These are phyloP conservation scores for Sphagnum contortum DNA, from an alignment of 225 moss, liverwort and hornwort genomes.

Conservation along the genomic window DNA sequence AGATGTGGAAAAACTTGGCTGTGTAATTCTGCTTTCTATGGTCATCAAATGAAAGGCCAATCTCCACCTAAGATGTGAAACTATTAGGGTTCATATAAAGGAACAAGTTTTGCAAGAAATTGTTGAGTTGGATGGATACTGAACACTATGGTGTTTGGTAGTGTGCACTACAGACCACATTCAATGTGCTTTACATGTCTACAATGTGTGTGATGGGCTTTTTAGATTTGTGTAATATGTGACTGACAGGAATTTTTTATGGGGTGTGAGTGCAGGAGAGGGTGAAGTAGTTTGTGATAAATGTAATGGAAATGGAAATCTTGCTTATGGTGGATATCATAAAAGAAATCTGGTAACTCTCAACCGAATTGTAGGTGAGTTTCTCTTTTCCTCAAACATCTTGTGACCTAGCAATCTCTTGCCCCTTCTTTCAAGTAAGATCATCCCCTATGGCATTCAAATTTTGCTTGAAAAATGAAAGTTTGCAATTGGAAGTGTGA, in stretches of 20 bases:
- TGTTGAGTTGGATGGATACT: too few relatives aligned
- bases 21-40: too few relatives aligned
- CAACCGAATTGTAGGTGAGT: slow-evolving; percentile 64
- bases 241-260: too few relatives aligned
- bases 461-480: neutral
- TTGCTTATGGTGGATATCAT: slow-evolving; percentile 85
- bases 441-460: neutral
- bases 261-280: slow-evolving; percentile 26
- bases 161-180: too few relatives aligned
- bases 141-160: too few relatives aligned
- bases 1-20: too few relatives aligned
- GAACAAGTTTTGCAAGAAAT: too few relatives aligned
- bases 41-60: too few relatives aligned
- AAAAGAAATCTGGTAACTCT: slow-evolving; percentile 71
- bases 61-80: too few relatives aligned
- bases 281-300: slow-evolving; percentile 62
- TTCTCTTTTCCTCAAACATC: neutral
- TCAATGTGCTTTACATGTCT: neutral
- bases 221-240: neutral
- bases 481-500: neutral
- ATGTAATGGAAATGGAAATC: slow-evolving; percentile 69
- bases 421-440: neutral
- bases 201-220: neutral
- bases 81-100: too few relatives aligned
- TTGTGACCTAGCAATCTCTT: too few relatives aligned